Evolutionary conservation across 2,329 filamentous ascomycete species (phyloP).

Genomic region (Penicillium decumbens): DNA sequence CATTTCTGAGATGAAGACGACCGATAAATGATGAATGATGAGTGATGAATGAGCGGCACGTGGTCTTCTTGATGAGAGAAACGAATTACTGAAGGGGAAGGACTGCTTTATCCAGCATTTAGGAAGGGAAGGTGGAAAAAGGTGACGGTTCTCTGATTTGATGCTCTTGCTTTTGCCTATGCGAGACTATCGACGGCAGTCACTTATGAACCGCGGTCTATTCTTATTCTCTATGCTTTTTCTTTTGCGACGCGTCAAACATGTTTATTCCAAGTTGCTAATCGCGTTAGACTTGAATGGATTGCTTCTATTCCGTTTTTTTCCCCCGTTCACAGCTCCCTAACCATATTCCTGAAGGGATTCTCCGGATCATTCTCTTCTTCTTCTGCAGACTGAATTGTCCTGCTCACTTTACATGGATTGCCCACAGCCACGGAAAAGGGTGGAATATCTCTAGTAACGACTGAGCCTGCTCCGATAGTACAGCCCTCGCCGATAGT

Average conservation of each 20-base stretch:
- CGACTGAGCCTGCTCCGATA: constrained; percentile 39
- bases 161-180: not conserved
- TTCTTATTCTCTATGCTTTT: not conserved
- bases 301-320: not conserved
- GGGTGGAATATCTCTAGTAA: constrained; percentile 36
- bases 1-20: constrained; percentile 42
- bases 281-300: not conserved
- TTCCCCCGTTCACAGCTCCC: not conserved
- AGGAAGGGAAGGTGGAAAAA: not conserved
- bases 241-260: not conserved
- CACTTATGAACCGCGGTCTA: not conserved
- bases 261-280: not conserved
- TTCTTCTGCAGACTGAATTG: constrained; percentile 19
- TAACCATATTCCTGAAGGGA: constrained; percentile 9
- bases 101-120: not conserved
- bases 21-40: not conserved
- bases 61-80: not conserved
- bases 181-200: not conserved
- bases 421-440: constrained; percentile 31
- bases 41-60: not conserved
- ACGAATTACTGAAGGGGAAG: not conserved
- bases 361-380: constrained; percentile 26
- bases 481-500: constrained; percentile 42
- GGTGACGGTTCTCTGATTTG: not conserved
- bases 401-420: constrained; percentile 18